Evolutionary conservation across 1,284 basidiomycete genomes (phyloP).

Genomic region (Cryptococcus deneoformans): DNA sequence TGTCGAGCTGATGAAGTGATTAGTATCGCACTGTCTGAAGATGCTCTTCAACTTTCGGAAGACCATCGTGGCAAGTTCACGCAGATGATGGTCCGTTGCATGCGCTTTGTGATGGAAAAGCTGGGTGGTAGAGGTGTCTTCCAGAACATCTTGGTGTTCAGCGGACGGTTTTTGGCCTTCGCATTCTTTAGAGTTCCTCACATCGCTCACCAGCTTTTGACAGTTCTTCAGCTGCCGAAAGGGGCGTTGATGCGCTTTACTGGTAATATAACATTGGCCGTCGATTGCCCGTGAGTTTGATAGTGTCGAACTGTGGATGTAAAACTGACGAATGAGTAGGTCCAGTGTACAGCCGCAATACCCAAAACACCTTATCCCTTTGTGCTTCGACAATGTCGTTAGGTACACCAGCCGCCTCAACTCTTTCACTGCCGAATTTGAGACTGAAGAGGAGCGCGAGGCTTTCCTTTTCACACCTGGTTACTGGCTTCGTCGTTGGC

Average conservation of each 20-base stretch:
- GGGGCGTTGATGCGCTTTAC: constrained; percentile 50
- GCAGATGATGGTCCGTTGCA: constrained; percentile 47
- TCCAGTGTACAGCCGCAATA: constrained; percentile 27
- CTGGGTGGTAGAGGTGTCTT: constrained; percentile 55
- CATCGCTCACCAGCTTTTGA: constrained; percentile 52
- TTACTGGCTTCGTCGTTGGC: constrained; percentile 52
- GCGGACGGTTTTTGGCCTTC: constrained; percentile 52
- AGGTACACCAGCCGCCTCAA: constrained; percentile 43
- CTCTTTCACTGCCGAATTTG: constrained; percentile 31
- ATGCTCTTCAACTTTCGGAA: constrained; percentile 38
- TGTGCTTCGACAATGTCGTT: constrained; percentile 45
- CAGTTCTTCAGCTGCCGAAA: constrained; percentile 51
- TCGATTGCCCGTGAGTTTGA: constrained; percentile 16
- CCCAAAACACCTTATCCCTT: constrained; percentile 39
- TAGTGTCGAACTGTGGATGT: not conserved
- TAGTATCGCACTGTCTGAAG: constrained; percentile 47
- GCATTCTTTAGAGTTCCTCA: constrained; percentile 56
- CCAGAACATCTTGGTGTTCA: constrained; percentile 55
- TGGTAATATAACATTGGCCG: constrained; percentile 26
- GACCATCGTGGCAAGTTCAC: constrained; percentile 42
- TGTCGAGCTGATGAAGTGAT: not conserved
- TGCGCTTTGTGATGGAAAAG: constrained; percentile 54
- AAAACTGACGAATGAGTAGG: not conserved
- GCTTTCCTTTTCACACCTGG: constrained; percentile 51
- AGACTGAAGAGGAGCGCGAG: constrained; percentile 40